phyloP scores from a whole-genome alignment of 768 basidiomycete species.

The Lactarius sp. region DNA sequence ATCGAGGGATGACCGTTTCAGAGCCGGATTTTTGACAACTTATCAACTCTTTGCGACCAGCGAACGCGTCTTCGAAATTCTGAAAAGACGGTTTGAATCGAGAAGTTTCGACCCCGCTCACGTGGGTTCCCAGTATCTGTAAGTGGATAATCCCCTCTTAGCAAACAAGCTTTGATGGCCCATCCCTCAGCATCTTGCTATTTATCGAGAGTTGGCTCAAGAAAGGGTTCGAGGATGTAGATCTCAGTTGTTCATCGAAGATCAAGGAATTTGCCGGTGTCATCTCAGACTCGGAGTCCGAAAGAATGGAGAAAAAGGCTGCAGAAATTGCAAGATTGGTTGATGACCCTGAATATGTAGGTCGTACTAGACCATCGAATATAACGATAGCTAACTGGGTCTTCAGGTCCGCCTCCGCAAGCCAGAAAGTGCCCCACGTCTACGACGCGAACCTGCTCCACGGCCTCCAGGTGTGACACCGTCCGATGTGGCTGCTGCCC shows the following conservation, averaged over 20 bases:
- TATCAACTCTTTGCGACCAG: slow-evolving; percentile 12
- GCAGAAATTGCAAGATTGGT: not conserved
- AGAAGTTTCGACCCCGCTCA: not conserved
- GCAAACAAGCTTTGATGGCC: not conserved
- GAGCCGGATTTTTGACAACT: slow-evolving; percentile 5
- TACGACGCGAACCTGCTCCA: not conserved
- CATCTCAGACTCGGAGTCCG: slow-evolving; percentile 3
- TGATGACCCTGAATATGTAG: slow-evolving; percentile 2
- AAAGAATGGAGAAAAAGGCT: slow-evolving; percentile 13
- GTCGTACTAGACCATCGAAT: not conserved
- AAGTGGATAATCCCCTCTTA: not conserved
- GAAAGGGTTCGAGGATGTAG: slow-evolving; percentile 17
- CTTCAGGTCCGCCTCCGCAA: slow-evolving; percentile 13
- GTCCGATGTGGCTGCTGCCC: slow-evolving; percentile 7
- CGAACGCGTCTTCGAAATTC: slow-evolving; percentile 6
- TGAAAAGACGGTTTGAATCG: slow-evolving; percentile 14
- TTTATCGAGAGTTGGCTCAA: slow-evolving; percentile 18
- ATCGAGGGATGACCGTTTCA: not conserved
- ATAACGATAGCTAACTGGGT: not conserved
- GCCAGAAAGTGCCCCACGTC: not conserved
- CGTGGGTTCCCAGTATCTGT: not conserved
- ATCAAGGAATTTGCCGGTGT: slow-evolving; percentile 5
- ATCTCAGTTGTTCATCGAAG: not conserved
- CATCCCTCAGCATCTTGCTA: slow-evolving; percentile 7
- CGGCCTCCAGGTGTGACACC: not conserved